Base-by-base conservation (phyloP, 345 rosid species). In the Pelargonium nanum region DNA sequence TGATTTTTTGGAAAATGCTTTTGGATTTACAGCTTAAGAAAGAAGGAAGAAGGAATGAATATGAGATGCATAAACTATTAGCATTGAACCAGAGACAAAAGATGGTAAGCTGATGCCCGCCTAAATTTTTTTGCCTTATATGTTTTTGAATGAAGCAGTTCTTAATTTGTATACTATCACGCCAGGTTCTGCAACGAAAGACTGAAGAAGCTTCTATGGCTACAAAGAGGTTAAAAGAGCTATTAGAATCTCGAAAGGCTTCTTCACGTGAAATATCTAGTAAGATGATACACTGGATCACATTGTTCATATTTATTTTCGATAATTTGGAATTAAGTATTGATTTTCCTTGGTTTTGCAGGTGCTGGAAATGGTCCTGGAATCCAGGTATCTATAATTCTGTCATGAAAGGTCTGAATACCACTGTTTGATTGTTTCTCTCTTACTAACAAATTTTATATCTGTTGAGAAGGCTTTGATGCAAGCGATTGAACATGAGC, bases 191-290 rank as follows among this genome's bases (percentile, higher is more conserved):
- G 78, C 99, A 93, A 76, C 82, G 97, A 70, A 93, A 93, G 81
- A 84, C 88, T 65, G 96, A 93, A 78, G 99, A 93, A 77, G 99
- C 99, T 66, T 71, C 96, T 54, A 75, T 87, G 88, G 99, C 91
- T 53, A 93, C 92, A 51, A 93, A 88, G 73, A 84, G 97, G 81
- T 81, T 93, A 28, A 93, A 93, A 74, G 99, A 93, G 62, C 80
- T 90, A 66, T 70, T 93, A 61, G 97, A 93, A 77, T 81, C 90
- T 64, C 73, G 88, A 73, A 93, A 90, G 80, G 75, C 87, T 32
- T 75, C 90, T 40, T 67, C 96, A 55, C 83, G 99, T 26, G 89
- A 85, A 72, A 72, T 64, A 57, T 72, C 70, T 21, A 30, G 95
- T 82, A 34, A 56, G 67, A 60, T 70, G 34, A 70, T 65, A 56